These are phyloP conservation scores for Russula brevipes DNA, from an alignment of 768 basidiomycete species.

Conservation along the genomic window DNA sequence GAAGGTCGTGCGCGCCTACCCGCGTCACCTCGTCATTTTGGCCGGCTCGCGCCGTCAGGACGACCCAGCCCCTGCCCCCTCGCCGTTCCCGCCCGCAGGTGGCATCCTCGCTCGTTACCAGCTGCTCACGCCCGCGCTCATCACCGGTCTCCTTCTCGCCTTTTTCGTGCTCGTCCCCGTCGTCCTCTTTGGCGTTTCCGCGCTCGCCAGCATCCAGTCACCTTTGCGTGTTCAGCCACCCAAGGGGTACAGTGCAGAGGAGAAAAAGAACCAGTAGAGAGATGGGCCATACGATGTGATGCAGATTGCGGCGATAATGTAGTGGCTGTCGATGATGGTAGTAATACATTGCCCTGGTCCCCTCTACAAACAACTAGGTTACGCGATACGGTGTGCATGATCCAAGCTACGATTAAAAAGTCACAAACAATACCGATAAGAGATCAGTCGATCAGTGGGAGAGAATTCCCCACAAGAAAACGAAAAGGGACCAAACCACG, in stretches of 20 bases:
- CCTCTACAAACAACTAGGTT: conserved; percentile 19
- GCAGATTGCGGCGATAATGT: conserved; percentile 16
- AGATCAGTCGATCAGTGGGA: background rate
- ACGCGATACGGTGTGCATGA: conserved; percentile 20
- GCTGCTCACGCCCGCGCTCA: conserved; percentile 70
- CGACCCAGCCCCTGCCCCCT: conserved; percentile 27
- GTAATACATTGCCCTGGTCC: conserved; percentile 19
- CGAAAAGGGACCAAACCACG: background rate
- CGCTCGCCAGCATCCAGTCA: conserved; percentile 70
- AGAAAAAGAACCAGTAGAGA: conserved; percentile 67
- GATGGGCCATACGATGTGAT: background rate
- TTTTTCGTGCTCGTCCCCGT: conserved; percentile 68
- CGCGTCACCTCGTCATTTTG: conserved; percentile 63
- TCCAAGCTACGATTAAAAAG: conserved; percentile 14
- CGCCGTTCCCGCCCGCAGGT: conserved; percentile 39
- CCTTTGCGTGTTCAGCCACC: conserved; percentile 58
- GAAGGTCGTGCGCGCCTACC: conserved; percentile 43
- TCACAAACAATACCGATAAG: background rate
- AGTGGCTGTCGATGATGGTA: conserved; percentile 20
- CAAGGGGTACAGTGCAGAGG: conserved; percentile 60
- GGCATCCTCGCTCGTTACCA: conserved; percentile 73
- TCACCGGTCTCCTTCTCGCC: conserved; percentile 55
- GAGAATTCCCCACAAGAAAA: conserved; percentile 5
- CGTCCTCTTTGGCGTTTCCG: conserved; percentile 55
- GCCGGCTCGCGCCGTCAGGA: conserved; percentile 50